phyloP scores from a whole-genome alignment of 2,329 filamentous ascomycete genomes.

The Plectosphaerella sp. region DNA sequence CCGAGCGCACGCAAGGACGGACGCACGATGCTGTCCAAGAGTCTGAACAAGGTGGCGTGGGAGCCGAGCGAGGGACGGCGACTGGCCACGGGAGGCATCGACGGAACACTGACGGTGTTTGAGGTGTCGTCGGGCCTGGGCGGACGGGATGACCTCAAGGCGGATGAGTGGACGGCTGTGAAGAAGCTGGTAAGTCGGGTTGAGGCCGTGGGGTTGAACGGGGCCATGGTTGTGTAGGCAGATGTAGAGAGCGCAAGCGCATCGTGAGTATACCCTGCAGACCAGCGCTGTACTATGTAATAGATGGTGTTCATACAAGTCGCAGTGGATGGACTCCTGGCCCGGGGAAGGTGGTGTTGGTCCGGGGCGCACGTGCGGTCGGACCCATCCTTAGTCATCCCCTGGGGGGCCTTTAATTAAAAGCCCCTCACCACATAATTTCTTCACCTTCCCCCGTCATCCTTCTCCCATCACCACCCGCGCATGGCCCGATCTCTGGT shows the following conservation, averaged over 20 bases:
- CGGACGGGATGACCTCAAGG: conserved; percentile 76
- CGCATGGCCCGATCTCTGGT: too few species aligned
- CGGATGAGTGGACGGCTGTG: conserved; percentile 88
- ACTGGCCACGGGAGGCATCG: conserved; percentile 85
- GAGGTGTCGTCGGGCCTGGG: conserved; percentile 81
- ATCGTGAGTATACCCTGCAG: too few species aligned
- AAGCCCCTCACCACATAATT: too few species aligned
- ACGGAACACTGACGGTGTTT: conserved; percentile 86
- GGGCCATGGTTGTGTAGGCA: conserved; percentile 33
- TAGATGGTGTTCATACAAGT: too few species aligned
- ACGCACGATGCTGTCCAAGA: conserved; percentile 70
- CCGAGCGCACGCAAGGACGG: conserved; percentile 64
- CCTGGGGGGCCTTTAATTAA: too few species aligned
- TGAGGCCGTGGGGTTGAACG: conserved; percentile 56
- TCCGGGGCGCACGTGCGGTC: too few species aligned
- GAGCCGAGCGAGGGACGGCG: conserved; percentile 84
- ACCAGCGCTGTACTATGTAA: not conserved
- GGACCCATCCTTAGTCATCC: too few species aligned
- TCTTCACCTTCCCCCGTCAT: too few species aligned
- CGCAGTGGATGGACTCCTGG: too few species aligned
- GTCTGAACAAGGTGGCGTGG: conserved; percentile 92
- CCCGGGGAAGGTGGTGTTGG: too few species aligned
- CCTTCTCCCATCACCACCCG: too few species aligned
- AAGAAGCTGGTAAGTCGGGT: conserved; percentile 82
- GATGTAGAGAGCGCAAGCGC: too few species aligned